Base-by-base conservation (phyloP, 1,139 yeast genomes). In the Entelexis paramagnoliae region DNA sequence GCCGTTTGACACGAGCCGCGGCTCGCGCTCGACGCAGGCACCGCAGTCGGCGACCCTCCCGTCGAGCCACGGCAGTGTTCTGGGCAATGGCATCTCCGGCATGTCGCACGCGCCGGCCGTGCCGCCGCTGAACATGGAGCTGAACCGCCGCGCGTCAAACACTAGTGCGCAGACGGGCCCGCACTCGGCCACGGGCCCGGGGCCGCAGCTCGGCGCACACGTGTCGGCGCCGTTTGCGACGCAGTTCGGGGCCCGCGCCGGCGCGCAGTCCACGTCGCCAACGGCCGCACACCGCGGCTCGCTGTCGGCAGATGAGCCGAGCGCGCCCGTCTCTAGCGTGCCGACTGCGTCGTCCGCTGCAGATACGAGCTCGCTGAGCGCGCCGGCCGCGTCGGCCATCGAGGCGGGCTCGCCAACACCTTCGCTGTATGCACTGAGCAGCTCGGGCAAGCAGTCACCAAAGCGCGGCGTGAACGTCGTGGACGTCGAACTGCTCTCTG, bases 401-500 rank as follows among this genome's bases (percentile, higher is more conserved):
- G 51, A 33, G 26, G 19, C 48, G 30, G 35, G 34, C 17, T 41
- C 45, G 22, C 45, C 45, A 13, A 44, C 35, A 19, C 32, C 40
- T 26, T 36, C 39, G 38, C 48, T 49, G 2, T 41, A 41, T 13
- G 17, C 45, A 5, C 22, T 40, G 9, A 10, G 32, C 26, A 14
- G 28, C 34, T 6, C 38, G 20, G 19, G 16, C 32, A 30, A 38
- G 22, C 47, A 45, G 20, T 34, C 46, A 24, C 50, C 52, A 9
- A 50, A 51, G 19, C 51, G 57, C 17, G 46, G 41, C 24, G 53
- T 45, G 32, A 40, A 49, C 34, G 50, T 43, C 16, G 48, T 56
- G 38, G 61, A 60, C 47, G 58, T 58, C 22, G 56, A 50, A 45
- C 54, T 60, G 29, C 54, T 59, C 62, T 72, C 75, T 56, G 93